phyloP scores from a whole-genome alignment of 352 stramenopile species.

The Phytophthora nicotianae region DNA sequence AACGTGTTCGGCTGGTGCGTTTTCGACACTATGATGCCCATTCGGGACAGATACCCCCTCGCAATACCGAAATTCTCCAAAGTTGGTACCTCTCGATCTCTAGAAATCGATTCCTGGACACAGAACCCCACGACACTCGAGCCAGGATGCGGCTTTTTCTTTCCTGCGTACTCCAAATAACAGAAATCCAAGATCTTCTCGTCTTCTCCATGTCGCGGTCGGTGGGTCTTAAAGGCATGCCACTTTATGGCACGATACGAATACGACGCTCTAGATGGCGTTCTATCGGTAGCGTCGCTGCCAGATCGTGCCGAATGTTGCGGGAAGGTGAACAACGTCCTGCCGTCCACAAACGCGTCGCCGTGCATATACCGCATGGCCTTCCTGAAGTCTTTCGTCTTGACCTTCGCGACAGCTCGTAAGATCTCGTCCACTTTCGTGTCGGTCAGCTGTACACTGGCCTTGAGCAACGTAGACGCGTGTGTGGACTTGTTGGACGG shows the following conservation, averaged over 20 bases:
- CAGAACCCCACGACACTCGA: slow-evolving; percentile 77
- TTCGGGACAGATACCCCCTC: slow-evolving; percentile 56
- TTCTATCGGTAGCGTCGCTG: slow-evolving; percentile 9
- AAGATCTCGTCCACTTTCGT: slow-evolving; percentile 63
- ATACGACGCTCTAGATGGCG: slow-evolving; percentile 29
- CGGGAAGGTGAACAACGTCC: slow-evolving; percentile 70
- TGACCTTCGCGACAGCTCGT: slow-evolving; percentile 52
- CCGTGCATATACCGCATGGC: slow-evolving; percentile 61
- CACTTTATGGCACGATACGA: slow-evolving; percentile 82
- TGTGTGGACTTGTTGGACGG: slow-evolving; percentile 57
- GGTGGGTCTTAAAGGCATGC: slow-evolving; percentile 53
- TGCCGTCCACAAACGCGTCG: slow-evolving; percentile 63
- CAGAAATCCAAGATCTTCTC: slow-evolving; percentile 70
- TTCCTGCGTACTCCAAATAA: slow-evolving; percentile 78
- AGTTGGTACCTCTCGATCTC: slow-evolving; percentile 63
- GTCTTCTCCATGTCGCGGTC: slow-evolving; percentile 35
- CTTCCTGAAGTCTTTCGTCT: slow-evolving; percentile 71
- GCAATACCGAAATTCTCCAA: slow-evolving; percentile 67
- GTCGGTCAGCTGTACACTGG: slow-evolving; percentile 57
- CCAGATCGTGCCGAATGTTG: slow-evolving; percentile 12
- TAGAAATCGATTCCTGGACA: slow-evolving; percentile 70
- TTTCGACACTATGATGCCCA: slow-evolving; percentile 71
- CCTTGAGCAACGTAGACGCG: slow-evolving; percentile 70
- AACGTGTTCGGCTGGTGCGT: slow-evolving; percentile 65
- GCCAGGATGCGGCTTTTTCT: slow-evolving; percentile 48